Evolutionary conservation across 2,329 filamentous ascomycete genomes (phyloP).

Genomic region (Cryphonectria radicalis): DNA sequence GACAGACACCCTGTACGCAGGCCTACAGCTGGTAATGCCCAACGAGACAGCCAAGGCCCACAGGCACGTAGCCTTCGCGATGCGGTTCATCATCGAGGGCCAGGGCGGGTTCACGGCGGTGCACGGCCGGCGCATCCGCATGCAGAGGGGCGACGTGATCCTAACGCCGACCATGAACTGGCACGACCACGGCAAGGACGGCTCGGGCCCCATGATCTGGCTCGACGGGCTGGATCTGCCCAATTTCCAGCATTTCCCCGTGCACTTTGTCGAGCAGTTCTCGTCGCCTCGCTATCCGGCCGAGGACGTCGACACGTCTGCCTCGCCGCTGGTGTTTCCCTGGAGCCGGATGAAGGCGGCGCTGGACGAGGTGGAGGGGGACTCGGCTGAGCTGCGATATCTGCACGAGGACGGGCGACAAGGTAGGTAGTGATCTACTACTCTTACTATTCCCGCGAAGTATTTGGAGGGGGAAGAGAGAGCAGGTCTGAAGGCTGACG

Average conservation of each 20-base stretch:
- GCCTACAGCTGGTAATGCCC: constrained; percentile 58
- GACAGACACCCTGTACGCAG: constrained; percentile 59
- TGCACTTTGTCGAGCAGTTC: constrained; percentile 58
- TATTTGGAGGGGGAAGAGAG: neutral
- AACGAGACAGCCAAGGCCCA: constrained; percentile 57
- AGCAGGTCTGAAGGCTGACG: neutral
- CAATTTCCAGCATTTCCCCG: constrained; percentile 52
- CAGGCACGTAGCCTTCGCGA: constrained; percentile 57
- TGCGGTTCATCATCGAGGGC: constrained; percentile 60
- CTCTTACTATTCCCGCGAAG: no score
- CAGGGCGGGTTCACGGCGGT: constrained; percentile 58
- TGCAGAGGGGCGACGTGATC: constrained; percentile 57
- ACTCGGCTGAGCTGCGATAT: constrained; percentile 40
- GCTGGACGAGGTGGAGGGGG: constrained; percentile 42
- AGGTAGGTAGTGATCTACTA: constrained; percentile 34
- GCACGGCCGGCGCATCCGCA: constrained; percentile 51
- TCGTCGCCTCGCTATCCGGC: constrained; percentile 47
- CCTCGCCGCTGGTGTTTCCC: constrained; percentile 52
- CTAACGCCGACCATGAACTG: constrained; percentile 60
- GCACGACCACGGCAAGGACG: constrained; percentile 61
- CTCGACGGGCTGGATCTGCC: constrained; percentile 59
- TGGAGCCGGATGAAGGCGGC: constrained; percentile 50
- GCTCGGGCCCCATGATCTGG: constrained; percentile 58
- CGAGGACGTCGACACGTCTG: constrained; percentile 42
- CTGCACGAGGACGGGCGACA: constrained; percentile 37